Evolutionary conservation across 129 eudicot genomes (phyloP), one percentile per base, ranked within the genome.

Genomic region (Gnaphalium uliginosum): DNA sequence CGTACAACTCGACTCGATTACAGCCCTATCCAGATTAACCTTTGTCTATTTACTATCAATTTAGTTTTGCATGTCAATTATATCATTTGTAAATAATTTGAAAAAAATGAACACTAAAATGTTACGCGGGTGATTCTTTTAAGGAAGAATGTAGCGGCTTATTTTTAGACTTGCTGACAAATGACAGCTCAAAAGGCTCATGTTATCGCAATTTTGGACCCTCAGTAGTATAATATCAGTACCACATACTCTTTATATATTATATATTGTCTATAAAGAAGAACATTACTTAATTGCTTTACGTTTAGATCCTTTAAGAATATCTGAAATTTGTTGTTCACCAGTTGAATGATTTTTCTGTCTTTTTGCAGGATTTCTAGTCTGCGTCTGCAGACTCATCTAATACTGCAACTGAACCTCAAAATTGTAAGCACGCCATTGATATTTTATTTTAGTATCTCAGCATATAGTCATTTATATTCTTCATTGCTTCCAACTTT

Each of bases 391-490:
- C 71, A 37, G 8, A 66, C 22, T 66, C 71, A 37, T 66, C 50
- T 8, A 66, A 66, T 9, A 21, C 50, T 27, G 23, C 71, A 66
- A 66, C 71, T 66, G 51, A 35, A 66, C 23, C 26, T 33, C 71
- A 51, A 66, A 32, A 66, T 9, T 66, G 71, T 66, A 66, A 66
- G 71, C 26, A 35, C 54, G 19, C 29, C 32, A 10, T 21, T 66
- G 48, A 66, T 66, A 8, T 35, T 19, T n/a, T 24, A 6, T 66
- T 21, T 21, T 26, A 64, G 43, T 63, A 29, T 64, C 21, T 64
- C 11, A 13, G 2, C 29, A 25, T 63, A 46, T 46, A 46, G 18
- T 13, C 53, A 11, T 46, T 46, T n/a, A 46, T 14, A 2, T 33
- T 33, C 29, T 33, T 32, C 22, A 6, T 64, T 64, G 22, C 69